Base-by-base conservation (phyloP, 73 alveolate genomes). In the Stentor coeruleus region DNA sequence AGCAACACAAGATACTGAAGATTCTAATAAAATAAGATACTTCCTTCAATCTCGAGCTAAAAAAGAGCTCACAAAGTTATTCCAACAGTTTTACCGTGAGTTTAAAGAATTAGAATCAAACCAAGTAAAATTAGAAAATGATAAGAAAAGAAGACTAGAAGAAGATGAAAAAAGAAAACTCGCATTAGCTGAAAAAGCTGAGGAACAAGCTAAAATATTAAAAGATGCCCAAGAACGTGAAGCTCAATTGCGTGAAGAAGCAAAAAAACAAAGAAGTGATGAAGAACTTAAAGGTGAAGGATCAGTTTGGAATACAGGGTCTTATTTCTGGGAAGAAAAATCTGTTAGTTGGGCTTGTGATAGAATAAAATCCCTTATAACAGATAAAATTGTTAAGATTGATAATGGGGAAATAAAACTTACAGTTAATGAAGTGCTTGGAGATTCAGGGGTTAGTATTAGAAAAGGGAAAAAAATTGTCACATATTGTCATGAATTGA, bases 241-340 rank as follows among this genome's bases (percentile, higher is more conserved):
- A 40, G 39, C 31, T 58, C 42, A 72, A 85, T 11, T 89, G 77
- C 55, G 90, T 85, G 74, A 89, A 80, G 39, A 38, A 49, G 72
- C 79, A 59, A 39, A 88, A 85, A 58, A 55, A 35, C 11, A 89
- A 85, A 39, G 14, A 80, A 80, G 85, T 81, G 76, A 60, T 40
- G 74, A 38, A 55, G 58, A 85, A 15, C 59, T 39, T 4, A 84
- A 77, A 35, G 91, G 89, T 11, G 39, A 59, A 37, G 91, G 91
- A 2, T 41, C 86, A 35, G 91, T 81, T 4, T 88, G 94, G 91
- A 88, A 88, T 59, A 83, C 89, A 33, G 86, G 87, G 60, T 73
- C 87, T 31, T 88, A 88, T 37, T 88, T 88, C 76, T 88, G 91
- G 91, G 91, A 88, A 49, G 91, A 88, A 42, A 88, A 85, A 42